Evolutionary conservation across 2,329 filamentous ascomycete species (phyloP).

Genomic region (Moelleriella libera): DNA sequence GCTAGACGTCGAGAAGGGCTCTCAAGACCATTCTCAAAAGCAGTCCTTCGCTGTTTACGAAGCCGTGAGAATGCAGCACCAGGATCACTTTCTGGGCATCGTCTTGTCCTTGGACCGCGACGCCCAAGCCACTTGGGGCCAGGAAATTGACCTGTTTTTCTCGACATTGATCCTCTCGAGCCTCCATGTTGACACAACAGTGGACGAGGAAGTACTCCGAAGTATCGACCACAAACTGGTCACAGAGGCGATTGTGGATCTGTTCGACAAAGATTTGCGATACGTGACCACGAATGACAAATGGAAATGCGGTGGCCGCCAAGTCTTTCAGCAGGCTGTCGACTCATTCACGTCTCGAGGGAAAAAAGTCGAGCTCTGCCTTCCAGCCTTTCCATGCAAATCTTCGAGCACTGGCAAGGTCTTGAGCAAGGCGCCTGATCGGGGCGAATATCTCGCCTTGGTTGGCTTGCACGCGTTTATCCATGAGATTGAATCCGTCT

Average conservation of each 20-base stretch:
- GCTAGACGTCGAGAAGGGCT: not conserved
- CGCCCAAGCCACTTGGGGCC: too few species aligned
- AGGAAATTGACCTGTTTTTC: conserved; percentile 4
- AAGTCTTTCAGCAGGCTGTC: conserved; percentile 9
- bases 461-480: conserved; percentile 15
- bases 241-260: conserved; percentile 6
- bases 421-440: conserved; percentile 15
- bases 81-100: conserved; percentile 1
- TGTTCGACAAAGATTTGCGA: conserved; percentile 12
- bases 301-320: conserved; percentile 9
- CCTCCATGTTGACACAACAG: not conserved
- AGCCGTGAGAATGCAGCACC: not conserved
- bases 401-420: conserved; percentile 21
- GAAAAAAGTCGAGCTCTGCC: conserved; percentile 12
- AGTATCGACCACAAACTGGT: not conserved
- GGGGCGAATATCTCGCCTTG: conserved; percentile 19
- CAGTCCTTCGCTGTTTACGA: conserved; percentile 1
- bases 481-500: conserved; percentile 14
- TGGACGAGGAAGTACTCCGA: not conserved
- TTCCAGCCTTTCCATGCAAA: conserved; percentile 25
- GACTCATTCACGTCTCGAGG: conserved; percentile 10
- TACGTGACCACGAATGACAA: conserved; percentile 10
- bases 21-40: not conserved
- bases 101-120: not conserved
- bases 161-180: conserved; percentile 1